Conservation (phyloP, 306 rosid genomes). For the Betula pendula region DNA sequence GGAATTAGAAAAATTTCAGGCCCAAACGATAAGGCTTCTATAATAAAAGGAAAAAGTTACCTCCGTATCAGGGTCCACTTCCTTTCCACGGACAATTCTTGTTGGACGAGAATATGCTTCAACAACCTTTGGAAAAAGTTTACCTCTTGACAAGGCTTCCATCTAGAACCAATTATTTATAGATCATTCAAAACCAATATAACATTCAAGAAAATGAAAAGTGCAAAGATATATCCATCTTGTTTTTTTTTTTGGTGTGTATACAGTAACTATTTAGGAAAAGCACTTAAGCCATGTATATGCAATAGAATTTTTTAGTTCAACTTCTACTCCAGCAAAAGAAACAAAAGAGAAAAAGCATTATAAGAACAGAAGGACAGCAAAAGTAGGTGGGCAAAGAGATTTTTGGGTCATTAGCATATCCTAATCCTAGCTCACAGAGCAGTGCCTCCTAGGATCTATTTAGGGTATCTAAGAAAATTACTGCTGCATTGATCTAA, state of each 20-base stretch:
- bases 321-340: background rate
- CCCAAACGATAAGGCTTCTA: constrained; percentile 1
- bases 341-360: background rate
- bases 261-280: background rate
- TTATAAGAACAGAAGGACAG: background rate
- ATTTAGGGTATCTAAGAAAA: background rate
- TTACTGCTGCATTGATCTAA: background rate
- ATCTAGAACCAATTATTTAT: constrained; percentile 51
- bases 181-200: constrained; percentile 23
- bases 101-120: constrained; percentile 96
- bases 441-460: background rate
- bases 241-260: background rate
- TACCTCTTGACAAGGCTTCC: constrained; percentile 70
- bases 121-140: constrained; percentile 67
- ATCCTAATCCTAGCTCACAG: background rate
- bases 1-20: background rate
- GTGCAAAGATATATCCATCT: background rate
- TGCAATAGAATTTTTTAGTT: background rate
- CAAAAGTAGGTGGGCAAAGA: background rate
- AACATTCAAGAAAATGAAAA: background rate
- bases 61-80: constrained; percentile 50
- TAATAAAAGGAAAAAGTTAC: constrained; percentile 34
- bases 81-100: constrained; percentile 92
- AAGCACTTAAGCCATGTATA: background rate
- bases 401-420: background rate